phyloP scores from a whole-genome alignment of 345 rosid genomes.

The Corymbia maculata region DNA sequence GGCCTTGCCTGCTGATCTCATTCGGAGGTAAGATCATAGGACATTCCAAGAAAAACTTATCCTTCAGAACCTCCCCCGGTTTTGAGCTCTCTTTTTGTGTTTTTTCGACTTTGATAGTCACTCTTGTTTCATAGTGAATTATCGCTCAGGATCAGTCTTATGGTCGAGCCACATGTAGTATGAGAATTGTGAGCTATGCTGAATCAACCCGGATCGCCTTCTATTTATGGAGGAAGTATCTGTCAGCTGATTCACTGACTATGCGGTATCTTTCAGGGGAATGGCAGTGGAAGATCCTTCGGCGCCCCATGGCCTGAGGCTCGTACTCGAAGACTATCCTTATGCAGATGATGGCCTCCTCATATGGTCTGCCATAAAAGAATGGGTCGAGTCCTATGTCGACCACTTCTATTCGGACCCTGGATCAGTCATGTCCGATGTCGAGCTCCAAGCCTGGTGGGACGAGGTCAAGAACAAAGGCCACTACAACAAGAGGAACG shows the following conservation, averaged over 20 bases:
- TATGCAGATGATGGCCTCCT: slow-evolving; percentile 91
- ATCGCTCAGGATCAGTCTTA: neutral
- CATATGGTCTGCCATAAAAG: slow-evolving; percentile 77
- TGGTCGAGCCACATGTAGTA: neutral
- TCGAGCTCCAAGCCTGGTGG: slow-evolving; percentile 96
- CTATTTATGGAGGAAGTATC: neutral
- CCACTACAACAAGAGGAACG: slow-evolving; percentile 69
- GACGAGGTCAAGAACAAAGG: slow-evolving; percentile 85
- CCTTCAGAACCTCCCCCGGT: neutral
- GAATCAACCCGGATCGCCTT: neutral
- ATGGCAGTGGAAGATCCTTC: slow-evolving; percentile 87
- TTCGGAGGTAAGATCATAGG: slow-evolving; percentile 42
- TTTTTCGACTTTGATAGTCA: neutral
- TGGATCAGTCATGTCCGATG: slow-evolving; percentile 46
- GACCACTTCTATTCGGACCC: slow-evolving; percentile 61
- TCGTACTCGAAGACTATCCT: slow-evolving; percentile 84
- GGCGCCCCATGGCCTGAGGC: slow-evolving; percentile 60
- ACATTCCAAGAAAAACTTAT: neutral
- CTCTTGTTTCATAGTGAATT: neutral
- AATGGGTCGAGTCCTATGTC: slow-evolving; percentile 66
- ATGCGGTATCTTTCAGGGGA: slow-evolving; percentile 39
- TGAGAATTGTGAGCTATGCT: neutral
- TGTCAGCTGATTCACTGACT: neutral
- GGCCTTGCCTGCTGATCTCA: slow-evolving; percentile 91
- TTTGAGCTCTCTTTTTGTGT: neutral